Evolutionary conservation across 176 grass and related monocot species (phyloP).

Genomic region (Triticum urartu): DNA sequence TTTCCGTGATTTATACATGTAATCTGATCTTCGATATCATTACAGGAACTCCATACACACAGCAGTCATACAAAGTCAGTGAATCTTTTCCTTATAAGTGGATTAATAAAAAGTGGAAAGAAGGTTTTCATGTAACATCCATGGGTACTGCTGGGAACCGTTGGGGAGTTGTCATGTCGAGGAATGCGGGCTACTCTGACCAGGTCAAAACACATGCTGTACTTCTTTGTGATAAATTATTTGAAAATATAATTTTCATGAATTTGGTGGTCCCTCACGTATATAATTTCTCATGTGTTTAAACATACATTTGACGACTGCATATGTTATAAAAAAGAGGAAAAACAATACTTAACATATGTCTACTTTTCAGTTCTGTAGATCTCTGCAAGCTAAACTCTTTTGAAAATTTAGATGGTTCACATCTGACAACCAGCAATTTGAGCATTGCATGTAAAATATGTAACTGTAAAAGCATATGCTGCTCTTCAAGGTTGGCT

Average conservation of each 20-base stretch:
- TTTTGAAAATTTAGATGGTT: not conserved
- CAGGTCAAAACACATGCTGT: slow-evolving; percentile 47
- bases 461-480: not conserved
- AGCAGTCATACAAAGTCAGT: slow-evolving; percentile 91
- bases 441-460: not conserved
- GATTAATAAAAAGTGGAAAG: slow-evolving; percentile 96
- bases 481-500: not conserved
- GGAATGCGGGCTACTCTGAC: slow-evolving; percentile 60
- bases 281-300: not conserved
- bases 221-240: not conserved
- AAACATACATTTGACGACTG: not conserved
- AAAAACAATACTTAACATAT: not conserved
- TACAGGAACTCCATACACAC: slow-evolving; percentile 70
- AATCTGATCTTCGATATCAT: slow-evolving; percentile 1
- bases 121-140: slow-evolving; percentile 89
- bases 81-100: slow-evolving; percentile 93
- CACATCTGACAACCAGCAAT: not conserved
- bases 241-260: not conserved
- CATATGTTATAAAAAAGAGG: not conserved
- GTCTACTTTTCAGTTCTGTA: not conserved
- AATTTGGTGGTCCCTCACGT: not conserved
- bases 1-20: not conserved
- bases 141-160: slow-evolving; percentile 70
- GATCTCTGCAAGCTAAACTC: not conserved
- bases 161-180: slow-evolving; percentile 88